Evolutionary conservation across 2,329 filamentous ascomycete genomes (phyloP).

Genomic region (Teratosphaeriaceae sp.): DNA sequence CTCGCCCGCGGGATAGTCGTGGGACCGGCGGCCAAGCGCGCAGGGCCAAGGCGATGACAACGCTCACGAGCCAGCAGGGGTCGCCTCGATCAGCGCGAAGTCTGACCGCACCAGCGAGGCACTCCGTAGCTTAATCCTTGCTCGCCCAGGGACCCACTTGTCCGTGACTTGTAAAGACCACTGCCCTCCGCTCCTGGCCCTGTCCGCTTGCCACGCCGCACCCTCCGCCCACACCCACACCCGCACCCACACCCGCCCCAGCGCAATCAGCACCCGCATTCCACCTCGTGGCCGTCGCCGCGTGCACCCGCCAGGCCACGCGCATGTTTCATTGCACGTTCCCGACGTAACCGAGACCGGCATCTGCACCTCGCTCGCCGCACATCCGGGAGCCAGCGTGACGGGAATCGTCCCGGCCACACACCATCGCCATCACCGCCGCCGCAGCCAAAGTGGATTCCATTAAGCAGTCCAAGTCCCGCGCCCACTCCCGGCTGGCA

Average conservation of each 20-base stretch:
- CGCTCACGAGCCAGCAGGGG: background rate
- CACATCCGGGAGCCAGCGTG: too few species aligned
- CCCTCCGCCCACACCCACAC: too few species aligned
- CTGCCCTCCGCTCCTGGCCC: background rate
- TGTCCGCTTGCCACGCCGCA: background rate
- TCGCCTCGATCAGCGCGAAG: background rate
- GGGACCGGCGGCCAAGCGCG: too few species aligned
- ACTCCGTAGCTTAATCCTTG: background rate
- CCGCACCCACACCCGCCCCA: background rate
- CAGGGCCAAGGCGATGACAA: too few species aligned
- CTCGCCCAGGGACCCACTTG: background rate
- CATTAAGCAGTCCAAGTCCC: conserved; percentile 21
- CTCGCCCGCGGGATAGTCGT: too few species aligned
- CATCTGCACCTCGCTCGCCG: background rate
- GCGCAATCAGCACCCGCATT: too few species aligned
- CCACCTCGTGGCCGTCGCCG: too few species aligned
- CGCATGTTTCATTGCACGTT: too few species aligned
- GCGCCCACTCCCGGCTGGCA: conserved; percentile 27
- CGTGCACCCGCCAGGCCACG: too few species aligned
- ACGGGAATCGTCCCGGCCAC: too few species aligned
- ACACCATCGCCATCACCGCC: too few species aligned
- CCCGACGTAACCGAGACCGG: too few species aligned
- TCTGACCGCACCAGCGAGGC: background rate
- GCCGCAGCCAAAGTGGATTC: conserved; percentile 27
- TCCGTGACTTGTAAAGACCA: background rate